Percentiles rank a stretch among this genome's conserved stretches.
phyloP scores from a whole-genome alignment of 192 early-diverging fungal genomes.

The Hyaloraphidium curvatum region DNA sequence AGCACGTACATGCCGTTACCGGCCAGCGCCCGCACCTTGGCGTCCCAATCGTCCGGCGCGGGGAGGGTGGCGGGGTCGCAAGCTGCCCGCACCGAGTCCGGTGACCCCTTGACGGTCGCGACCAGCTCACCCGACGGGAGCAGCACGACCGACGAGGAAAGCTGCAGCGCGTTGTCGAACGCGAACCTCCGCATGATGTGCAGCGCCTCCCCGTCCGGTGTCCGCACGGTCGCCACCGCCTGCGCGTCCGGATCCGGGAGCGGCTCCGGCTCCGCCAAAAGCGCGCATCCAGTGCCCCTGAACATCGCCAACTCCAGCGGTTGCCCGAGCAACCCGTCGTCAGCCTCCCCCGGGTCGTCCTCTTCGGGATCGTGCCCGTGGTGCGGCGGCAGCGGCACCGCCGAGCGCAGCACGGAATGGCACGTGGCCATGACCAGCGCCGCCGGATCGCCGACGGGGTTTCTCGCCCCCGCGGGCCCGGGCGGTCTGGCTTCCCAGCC shows the following conservation, averaged over 20 bases:
- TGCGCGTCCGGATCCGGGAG: too few relatives aligned
- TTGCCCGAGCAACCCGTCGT: conserved; percentile 42
- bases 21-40: conserved; percentile 29
- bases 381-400: too few relatives aligned
- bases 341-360: conserved; percentile 8
- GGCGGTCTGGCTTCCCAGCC: too few relatives aligned
- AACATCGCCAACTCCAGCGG: conserved; percentile 67
- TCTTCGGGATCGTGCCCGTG: background rate
- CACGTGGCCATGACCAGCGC: conserved; percentile 33
- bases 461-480: too few relatives aligned
- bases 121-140: background rate
- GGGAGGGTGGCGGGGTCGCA: conserved; percentile 22
- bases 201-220: too few relatives aligned
- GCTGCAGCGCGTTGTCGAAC: background rate
- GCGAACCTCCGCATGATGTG: background rate
- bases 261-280: too few relatives aligned
- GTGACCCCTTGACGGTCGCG: background rate
- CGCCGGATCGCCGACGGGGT: too few relatives aligned
- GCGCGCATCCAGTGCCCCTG: conserved; percentile 23
- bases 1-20: conserved; percentile 64
- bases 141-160: background rate
- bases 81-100: background rate
- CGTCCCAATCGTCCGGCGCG: conserved; percentile 27
- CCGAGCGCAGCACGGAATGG: too few relatives aligned
- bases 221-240: too few relatives aligned